Percentiles rank a stretch among this genome's conserved stretches.
Evolutionary conservation across 2,329 filamentous ascomycete genomes (phyloP).

Genomic region (Botrytis tulipae): DNA sequence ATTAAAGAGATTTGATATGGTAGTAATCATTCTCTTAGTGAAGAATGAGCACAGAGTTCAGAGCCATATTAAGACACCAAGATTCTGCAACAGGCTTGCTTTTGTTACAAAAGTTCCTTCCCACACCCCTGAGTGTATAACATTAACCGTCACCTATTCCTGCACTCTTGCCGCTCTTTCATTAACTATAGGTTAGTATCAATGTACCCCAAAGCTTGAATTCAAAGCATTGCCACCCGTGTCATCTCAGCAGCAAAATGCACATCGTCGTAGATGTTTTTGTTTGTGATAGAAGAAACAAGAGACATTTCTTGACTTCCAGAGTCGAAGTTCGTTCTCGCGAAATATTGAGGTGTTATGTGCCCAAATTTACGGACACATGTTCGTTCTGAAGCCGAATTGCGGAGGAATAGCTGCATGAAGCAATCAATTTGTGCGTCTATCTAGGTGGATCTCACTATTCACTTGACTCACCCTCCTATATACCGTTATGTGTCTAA

Average conservation of each 20-base stretch:
- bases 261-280: background rate
- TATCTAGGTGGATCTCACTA: background rate
- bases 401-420: background rate
- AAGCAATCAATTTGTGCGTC: background rate
- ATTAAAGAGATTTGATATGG: background rate
- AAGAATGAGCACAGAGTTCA: background rate
- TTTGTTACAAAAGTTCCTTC: background rate
- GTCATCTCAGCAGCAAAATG: background rate
- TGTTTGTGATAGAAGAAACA: background rate
- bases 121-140: too few species aligned
- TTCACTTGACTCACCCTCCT: background rate
- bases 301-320: background rate
- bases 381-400: background rate
- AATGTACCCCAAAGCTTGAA: background rate
- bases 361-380: background rate
- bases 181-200: background rate
- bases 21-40: slow-evolving; percentile 5
- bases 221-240: background rate
- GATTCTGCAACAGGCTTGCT: too few species aligned
- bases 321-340: background rate
- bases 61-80: background rate
- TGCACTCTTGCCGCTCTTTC: background rate
- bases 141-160: background rate
- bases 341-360: too few species aligned
- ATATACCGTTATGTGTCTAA: background rate